These are phyloP conservation scores for Dactylellina haptotyla DNA, from an alignment of 2,329 filamentous ascomycete genomes.

Conservation along the genomic window DNA sequence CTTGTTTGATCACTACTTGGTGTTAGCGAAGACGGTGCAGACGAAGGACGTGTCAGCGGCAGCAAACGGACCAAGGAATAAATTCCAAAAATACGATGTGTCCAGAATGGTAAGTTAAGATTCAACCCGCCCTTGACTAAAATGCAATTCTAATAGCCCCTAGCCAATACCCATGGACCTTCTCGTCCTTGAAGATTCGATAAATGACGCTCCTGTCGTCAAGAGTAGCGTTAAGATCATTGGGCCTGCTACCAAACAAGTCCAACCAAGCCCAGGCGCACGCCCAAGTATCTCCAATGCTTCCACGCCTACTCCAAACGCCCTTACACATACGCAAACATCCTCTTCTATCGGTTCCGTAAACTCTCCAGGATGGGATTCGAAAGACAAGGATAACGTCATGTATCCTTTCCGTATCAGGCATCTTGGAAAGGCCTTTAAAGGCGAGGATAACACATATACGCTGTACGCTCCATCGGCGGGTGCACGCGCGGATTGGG, in stretches of 20 bases:
- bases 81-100: constrained; percentile 79
- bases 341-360: constrained; percentile 71
- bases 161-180: constrained; percentile 95
- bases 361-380: constrained; percentile 60
- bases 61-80: constrained; percentile 74
- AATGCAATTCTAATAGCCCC: neutral
- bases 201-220: constrained; percentile 88
- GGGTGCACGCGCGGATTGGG: constrained; percentile 85
- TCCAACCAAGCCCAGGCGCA: constrained; percentile 68
- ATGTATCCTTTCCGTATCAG: constrained; percentile 95
- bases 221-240: constrained; percentile 72
- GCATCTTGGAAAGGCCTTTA: constrained; percentile 74
- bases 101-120: constrained; percentile 77
- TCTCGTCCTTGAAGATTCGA: constrained; percentile 82
- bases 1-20: constrained; percentile 95
- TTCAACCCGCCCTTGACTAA: neutral
- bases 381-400: constrained; percentile 73
- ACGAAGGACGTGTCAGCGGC: constrained; percentile 75
- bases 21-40: constrained; percentile 82
- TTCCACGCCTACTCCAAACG: constrained; percentile 65
- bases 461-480: constrained; percentile 84
- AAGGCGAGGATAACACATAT: constrained; percentile 77
- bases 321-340: constrained; percentile 74
- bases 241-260: constrained; percentile 56
- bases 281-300: constrained; percentile 59